Base-by-base conservation (phyloP, 768 basidiomycete species). In the Trametes maxima region DNA sequence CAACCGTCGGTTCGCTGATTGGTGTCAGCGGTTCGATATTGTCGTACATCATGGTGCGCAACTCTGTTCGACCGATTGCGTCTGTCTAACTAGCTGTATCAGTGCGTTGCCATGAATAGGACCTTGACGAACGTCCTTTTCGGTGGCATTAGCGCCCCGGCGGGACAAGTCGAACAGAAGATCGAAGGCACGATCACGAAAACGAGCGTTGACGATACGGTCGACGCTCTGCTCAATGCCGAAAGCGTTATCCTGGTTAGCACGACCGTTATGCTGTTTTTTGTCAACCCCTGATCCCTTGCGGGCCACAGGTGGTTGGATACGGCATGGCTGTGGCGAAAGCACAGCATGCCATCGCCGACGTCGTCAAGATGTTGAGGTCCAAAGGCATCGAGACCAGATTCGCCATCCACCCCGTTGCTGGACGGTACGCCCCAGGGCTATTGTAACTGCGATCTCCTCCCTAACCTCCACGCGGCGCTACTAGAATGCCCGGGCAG, bases 291-390 rank as follows among this genome's bases (percentile, higher is more conserved):
- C 40, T 11, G 21, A 7, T 22, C 16, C 12, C 22, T 12, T 25
- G 35, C 36, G 5, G 8, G 28, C 12, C n/a, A 22, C 42, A 89
- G 88, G 87, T 90, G 37, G 88, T 92, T 16, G 90, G 90, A 14
- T 94, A 95, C 69, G 93, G 93, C 39, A 93, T 95, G 91, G 93
- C 93, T 28, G 92, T 94, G 0, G 92, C 93, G 21, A 94, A 92
- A 71, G 93, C 93, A 5, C 93, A 95, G 67, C 91, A 90, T 59
- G 78, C 79, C 2, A 84, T 86, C 61, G 79, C 82, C 6, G 93
- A 94, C 65, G 92, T 95, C 43, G 86, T 87, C 19, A 78, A 83
- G 0, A 82, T 89, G 74, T 79, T 94, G 40, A 79, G 87, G 49
- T 79, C 86, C 7, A 91, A 86, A 69, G 91, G 85, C 13, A 79